Base-by-base conservation (phyloP, 768 basidiomycete genomes). In the Suillus hirtellus region DNA sequence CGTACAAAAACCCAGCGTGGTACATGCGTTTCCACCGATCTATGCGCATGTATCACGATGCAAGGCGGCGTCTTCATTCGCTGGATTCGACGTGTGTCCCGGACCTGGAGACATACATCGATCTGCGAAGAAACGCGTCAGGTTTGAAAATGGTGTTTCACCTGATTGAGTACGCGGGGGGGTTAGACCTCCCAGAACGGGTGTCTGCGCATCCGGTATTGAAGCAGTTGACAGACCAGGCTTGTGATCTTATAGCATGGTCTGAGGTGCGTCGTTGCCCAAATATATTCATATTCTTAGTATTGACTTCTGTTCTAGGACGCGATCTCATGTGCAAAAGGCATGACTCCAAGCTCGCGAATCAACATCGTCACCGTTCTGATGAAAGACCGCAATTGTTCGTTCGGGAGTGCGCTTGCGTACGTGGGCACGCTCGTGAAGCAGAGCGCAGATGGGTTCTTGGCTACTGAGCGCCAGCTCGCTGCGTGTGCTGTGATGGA, bases 331-430 rank as follows among this genome's bases (percentile, higher is more conserved):
- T 89, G 81, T 69, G 71, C 71, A 5, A 85, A 84, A 67, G 73
- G 76, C 17, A 75, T 81, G 37, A 81, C 82, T 65, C 70, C 71
- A 35, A 67, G 49, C 47, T 75, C 70, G 53, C 67, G 69, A 31
- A 76, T 79, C 35, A 88, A 86, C 62, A 69, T 88, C 42, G 77
- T 89, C 49, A 73, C 78, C 4, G 69, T 88, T 38, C 75, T 88
- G 21, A 83, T 81, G 77, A 63, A 67, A 27, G 73, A 82, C 24
- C 76, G 78, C 10, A 72, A 71, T 21, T 70, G 84, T 27, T 78
- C 84, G 0, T 63, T 85, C 2, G 85, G 87, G 63, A 81, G 78
- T 24, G 87, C 86, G 1, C 59, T 75, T 2, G 59, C 56, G 27
- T 44, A 47, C 31, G 72, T 65, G 9, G 75, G 71, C 24, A 60